Conservation (phyloP, 2,329 filamentous ascomycete species). For the Colletotrichum tanaceti region DNA sequence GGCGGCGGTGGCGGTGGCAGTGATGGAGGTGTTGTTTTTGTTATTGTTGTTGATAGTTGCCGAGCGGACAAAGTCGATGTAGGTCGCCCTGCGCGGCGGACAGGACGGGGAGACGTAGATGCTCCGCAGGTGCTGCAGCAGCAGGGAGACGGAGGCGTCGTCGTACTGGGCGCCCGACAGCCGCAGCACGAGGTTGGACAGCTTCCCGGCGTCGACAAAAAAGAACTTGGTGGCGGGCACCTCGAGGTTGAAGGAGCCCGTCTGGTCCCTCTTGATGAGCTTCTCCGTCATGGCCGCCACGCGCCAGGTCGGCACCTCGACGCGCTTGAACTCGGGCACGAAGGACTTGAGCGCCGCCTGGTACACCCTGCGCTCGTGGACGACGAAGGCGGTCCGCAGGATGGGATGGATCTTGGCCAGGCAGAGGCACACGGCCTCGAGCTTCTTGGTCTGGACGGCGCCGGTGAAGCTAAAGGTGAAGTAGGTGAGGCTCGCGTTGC, state of each 20-base stretch:
- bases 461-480: constrained; percentile 62
- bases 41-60: constrained; percentile 48
- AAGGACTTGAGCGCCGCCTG: constrained; percentile 60
- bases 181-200: constrained; percentile 60
- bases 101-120: constrained; percentile 56
- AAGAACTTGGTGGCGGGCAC: constrained; percentile 62
- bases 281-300: constrained; percentile 55
- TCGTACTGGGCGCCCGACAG: constrained; percentile 64
- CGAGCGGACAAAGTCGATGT: constrained; percentile 61
- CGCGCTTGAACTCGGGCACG: constrained; percentile 57
- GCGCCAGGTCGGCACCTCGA: constrained; percentile 55
- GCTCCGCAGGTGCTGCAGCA: constrained; percentile 61
- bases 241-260: constrained; percentile 53
- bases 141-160: constrained; percentile 56
- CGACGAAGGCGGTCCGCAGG: constrained; percentile 65
- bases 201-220: constrained; percentile 61
- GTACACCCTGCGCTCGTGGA: constrained; percentile 59
- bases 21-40: too few species aligned
- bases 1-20: too few species aligned
- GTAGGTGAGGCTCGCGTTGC: constrained; percentile 59
- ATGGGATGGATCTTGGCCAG: constrained; percentile 61
- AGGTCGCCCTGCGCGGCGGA: constrained; percentile 54
- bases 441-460: constrained; percentile 53
- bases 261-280: constrained; percentile 57
- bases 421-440: constrained; percentile 60